A percentile compares a stretch with the other conserved stretches of the same genome.
Conservation (phyloP, 2,329 filamentous ascomycete species). For the Chaetomium strumarium region DNA sequence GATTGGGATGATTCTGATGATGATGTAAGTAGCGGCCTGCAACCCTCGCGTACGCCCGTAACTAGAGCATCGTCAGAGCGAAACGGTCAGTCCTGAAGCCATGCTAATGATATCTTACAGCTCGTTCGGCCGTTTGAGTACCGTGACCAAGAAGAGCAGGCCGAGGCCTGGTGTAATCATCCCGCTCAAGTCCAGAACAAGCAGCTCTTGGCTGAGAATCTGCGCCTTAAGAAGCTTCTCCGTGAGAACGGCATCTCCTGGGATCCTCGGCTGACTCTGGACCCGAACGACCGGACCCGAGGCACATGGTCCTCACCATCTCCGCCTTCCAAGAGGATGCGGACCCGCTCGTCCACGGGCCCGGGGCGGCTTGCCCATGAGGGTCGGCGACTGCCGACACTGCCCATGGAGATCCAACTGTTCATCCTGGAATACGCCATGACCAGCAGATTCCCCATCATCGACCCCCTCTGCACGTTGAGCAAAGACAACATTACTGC, state of each 20-base stretch:
- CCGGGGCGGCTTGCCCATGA: not conserved
- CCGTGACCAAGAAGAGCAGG: conserved; percentile 47
- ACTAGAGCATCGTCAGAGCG: not conserved
- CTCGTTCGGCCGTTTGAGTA: conserved; percentile 40
- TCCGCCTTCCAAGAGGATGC: not conserved
- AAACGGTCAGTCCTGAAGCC: not conserved
- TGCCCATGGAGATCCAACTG: conserved; percentile 49
- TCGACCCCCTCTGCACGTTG: conserved; percentile 47
- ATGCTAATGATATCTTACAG: conserved; percentile 1
- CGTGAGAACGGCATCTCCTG: conserved; percentile 48
- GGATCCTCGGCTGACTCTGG: conserved; percentile 33
- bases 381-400: conserved; percentile 31
- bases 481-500: conserved; percentile 39
- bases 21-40: not conserved
- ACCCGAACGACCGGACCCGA: conserved; percentile 13
- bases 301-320: conserved; percentile 6
- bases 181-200: conserved; percentile 44
- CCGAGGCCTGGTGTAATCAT: conserved; percentile 42
- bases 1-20: not conserved
- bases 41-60: not conserved
- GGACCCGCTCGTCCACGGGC: conserved; percentile 10
- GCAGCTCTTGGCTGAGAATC: conserved; percentile 43
- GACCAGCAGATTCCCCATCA: conserved; percentile 43
- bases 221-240: conserved; percentile 45
- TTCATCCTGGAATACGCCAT: conserved; percentile 47